phyloP scores from a whole-genome alignment of 352 stramenopile genomes.

The Pythium guiyangense region DNA sequence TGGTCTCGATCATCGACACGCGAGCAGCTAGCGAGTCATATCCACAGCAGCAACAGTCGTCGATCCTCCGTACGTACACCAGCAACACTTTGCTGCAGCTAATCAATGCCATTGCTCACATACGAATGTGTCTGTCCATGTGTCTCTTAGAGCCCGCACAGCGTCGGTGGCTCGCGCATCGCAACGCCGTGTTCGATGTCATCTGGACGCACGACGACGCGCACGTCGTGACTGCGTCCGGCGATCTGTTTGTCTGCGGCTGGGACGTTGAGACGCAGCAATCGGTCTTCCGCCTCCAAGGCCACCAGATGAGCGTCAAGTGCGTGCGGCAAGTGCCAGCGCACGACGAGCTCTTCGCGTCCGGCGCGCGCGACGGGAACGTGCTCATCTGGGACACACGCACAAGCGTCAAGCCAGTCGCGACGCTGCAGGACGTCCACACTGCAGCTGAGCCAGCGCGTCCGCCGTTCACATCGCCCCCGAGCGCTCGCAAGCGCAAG shows the following conservation, averaged over 20 bases:
- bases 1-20: conserved; percentile 39
- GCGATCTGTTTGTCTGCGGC: conserved; percentile 41
- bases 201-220: conserved; percentile 49
- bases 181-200: conserved; percentile 71
- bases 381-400: conserved; percentile 60
- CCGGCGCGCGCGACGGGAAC: conserved; percentile 52
- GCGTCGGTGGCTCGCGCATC: conserved; percentile 40
- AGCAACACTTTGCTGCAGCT: too few relatives aligned
- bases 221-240: conserved; percentile 51
- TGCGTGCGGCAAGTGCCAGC: conserved; percentile 49
- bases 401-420: conserved; percentile 18
- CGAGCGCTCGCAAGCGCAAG: conserved; percentile 24
- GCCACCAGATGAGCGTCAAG: conserved; percentile 74
- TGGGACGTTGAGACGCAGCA: conserved; percentile 51
- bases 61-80: conserved; percentile 2
- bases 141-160: not conserved
- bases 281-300: conserved; percentile 28
- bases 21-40: not conserved
- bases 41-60: conserved; percentile 1
- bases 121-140: too few relatives aligned
- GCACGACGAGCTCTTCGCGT: conserved; percentile 38
- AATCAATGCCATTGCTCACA: too few relatives aligned
- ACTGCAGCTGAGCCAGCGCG: conserved; percentile 14
- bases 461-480: conserved; percentile 26
- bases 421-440: conserved; percentile 33